Conservation (phyloP, 345 rosid species). For the Populus ilicifolia region DNA sequence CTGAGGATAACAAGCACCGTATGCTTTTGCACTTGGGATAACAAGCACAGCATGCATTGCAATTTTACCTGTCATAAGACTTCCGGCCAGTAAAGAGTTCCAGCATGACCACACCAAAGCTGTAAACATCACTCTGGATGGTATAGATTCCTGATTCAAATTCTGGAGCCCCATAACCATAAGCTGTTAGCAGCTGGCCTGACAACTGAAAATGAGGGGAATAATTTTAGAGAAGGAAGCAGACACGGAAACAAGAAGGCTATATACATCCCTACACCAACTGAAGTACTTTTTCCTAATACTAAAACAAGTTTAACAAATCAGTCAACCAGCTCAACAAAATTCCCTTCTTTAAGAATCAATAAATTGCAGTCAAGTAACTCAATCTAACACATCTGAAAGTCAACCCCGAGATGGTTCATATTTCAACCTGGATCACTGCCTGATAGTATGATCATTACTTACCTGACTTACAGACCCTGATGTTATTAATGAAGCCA, state of each 20-base stretch:
- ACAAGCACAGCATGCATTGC: neutral
- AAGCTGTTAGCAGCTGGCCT: constrained; percentile 72
- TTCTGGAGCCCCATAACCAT: constrained; percentile 96
- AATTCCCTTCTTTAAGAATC: neutral
- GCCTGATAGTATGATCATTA: constrained; percentile 1
- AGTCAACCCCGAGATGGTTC: neutral
- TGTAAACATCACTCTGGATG: constrained; percentile 79
- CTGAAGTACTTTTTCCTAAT: neutral
- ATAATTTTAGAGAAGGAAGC: neutral
- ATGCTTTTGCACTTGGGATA: neutral
- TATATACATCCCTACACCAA: neutral
- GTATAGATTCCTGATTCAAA: constrained; percentile 90
- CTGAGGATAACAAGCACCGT: neutral
- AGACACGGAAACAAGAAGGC: neutral
- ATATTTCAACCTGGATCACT: neutral
- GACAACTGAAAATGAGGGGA: constrained; percentile 60
- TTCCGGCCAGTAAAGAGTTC: constrained; percentile 93
- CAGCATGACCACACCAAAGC: constrained; percentile 97
- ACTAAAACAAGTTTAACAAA: neutral
- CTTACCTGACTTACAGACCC: constrained; percentile 92
- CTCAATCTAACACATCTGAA: constrained; percentile 11
- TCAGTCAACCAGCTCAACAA: neutral
- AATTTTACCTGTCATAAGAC: constrained; percentile 70
- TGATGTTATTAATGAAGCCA: constrained; percentile 75
- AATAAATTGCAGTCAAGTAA: neutral